phyloP scores from a whole-genome alignment of 2,329 filamentous ascomycete species.

The Atkinsonella hypoxylon region DNA sequence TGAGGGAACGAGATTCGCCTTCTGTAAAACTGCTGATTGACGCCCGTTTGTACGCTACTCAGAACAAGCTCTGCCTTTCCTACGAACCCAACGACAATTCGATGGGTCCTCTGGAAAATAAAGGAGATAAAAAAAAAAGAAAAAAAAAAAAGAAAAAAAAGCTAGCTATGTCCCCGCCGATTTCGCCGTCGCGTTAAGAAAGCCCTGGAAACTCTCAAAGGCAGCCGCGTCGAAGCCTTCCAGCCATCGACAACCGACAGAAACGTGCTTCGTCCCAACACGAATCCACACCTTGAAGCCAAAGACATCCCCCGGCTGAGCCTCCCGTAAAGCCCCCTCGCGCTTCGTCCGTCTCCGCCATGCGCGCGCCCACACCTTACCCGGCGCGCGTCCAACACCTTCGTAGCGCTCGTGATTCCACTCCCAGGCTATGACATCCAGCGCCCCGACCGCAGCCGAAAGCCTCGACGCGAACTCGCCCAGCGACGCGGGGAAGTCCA shows the following conservation, averaged over 20 bases:
- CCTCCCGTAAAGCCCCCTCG: conserved; percentile 30
- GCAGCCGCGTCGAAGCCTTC: conserved; percentile 61
- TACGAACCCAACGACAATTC: too few species aligned
- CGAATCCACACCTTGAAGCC: conserved; percentile 46
- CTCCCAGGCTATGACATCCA: conserved; percentile 51
- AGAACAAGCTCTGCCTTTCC: too few species aligned
- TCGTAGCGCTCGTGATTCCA: conserved; percentile 43
- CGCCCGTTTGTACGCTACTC: too few species aligned
- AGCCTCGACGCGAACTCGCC: conserved; percentile 22
- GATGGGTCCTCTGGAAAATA: too few species aligned
- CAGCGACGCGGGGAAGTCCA: conserved; percentile 32
- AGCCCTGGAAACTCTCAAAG: conserved; percentile 82
- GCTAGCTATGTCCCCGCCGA: conserved; percentile 3
- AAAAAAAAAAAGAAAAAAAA: too few species aligned
- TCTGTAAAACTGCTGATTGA: too few species aligned
- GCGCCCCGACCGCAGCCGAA: conserved; percentile 33
- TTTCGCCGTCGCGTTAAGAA: conserved; percentile 41
- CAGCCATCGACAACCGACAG: conserved; percentile 47
- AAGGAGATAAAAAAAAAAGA: too few species aligned
- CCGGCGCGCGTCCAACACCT: conserved; percentile 51
- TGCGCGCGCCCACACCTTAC: conserved; percentile 68
- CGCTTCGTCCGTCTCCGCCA: conserved; percentile 49
- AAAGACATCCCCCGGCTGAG: conserved; percentile 24
- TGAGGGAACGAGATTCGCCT: too few species aligned
- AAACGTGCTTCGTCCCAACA: conserved; percentile 27